Conservation (phyloP, 345 rosid species). For the Salix viminalis region DNA sequence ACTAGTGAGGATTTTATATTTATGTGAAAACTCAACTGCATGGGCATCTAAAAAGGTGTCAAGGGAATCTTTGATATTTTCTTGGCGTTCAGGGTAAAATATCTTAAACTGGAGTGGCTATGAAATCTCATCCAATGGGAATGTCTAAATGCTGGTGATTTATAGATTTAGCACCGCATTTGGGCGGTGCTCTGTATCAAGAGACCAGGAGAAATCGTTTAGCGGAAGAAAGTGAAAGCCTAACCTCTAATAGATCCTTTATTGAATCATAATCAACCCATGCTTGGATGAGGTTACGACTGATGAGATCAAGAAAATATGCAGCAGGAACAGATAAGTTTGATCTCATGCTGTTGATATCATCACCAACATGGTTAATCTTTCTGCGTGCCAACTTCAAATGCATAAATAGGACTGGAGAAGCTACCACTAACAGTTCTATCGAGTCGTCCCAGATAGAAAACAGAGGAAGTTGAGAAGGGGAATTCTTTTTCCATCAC, state of each 20-base stretch:
- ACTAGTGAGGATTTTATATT: no score
- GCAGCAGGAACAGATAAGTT: background rate
- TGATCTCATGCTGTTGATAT: background rate
- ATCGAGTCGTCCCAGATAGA: background rate
- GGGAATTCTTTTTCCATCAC: background rate
- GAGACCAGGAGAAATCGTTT: slow-evolving; percentile 52
- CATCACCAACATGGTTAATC: background rate
- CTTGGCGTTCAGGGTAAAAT: no score
- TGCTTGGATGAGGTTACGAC: slow-evolving; percentile 57
- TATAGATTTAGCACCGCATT: no score
- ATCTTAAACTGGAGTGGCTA: no score
- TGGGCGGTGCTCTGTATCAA: slow-evolving; percentile 5
- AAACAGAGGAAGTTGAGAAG: background rate
- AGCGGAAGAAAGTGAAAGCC: slow-evolving; percentile 52
- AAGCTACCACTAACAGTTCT: background rate
- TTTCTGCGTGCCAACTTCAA: background rate
- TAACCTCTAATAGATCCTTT: slow-evolving; percentile 52
- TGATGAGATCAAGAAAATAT: slow-evolving; percentile 24
- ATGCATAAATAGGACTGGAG: background rate
- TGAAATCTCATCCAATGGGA: no score
- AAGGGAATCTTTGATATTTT: no score
- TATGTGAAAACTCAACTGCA: no score
- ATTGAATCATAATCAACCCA: slow-evolving; percentile 89
- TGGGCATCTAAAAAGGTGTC: no score
- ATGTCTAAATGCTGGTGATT: no score